phyloP scores from a whole-genome alignment of 371 early-diverging fungal genomes.

The Apophysomyces sp. region DNA sequence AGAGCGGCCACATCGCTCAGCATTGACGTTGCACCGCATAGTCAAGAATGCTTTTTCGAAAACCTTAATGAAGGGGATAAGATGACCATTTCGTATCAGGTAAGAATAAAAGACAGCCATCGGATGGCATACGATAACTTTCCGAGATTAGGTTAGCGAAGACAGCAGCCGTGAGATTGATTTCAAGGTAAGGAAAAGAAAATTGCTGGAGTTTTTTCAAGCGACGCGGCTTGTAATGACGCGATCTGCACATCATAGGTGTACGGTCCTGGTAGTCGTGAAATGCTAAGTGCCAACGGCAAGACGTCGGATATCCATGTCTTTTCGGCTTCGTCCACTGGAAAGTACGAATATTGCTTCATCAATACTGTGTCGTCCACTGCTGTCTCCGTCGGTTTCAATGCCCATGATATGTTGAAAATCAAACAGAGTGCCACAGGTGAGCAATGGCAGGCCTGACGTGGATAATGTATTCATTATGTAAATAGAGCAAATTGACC shows the following conservation, averaged over 20 bases:
- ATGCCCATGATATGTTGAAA: constrained; percentile 37
- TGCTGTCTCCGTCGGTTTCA: constrained; percentile 55
- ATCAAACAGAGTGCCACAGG: constrained; percentile 19
- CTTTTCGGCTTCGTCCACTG: constrained; percentile 53
- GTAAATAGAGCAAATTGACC: constrained; percentile 49
- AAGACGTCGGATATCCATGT: constrained; percentile 54
- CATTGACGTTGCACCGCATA: constrained; percentile 49
- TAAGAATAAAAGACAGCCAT: constrained; percentile 3
- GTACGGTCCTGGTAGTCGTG: constrained; percentile 29
- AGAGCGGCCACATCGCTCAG: constrained; percentile 7
- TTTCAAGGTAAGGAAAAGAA: constrained; percentile 57
- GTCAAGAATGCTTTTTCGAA: constrained; percentile 64
- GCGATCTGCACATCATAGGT: constrained; percentile 33
- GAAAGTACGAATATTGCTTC: constrained; percentile 77
- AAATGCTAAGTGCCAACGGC: constrained; percentile 41
- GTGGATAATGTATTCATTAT: not conserved
- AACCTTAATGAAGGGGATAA: constrained; percentile 55
- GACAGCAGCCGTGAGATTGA: constrained; percentile 72
- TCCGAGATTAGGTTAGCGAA: constrained; percentile 55
- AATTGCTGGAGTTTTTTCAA: not conserved
- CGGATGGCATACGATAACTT: not conserved
- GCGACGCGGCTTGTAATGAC: not conserved
- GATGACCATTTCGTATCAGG: constrained; percentile 67
- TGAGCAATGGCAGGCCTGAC: not conserved
- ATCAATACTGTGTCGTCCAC: constrained; percentile 58